phyloP scores from a whole-genome alignment of 2,329 filamentous ascomycete genomes.

The Exserohilum turcica region DNA sequence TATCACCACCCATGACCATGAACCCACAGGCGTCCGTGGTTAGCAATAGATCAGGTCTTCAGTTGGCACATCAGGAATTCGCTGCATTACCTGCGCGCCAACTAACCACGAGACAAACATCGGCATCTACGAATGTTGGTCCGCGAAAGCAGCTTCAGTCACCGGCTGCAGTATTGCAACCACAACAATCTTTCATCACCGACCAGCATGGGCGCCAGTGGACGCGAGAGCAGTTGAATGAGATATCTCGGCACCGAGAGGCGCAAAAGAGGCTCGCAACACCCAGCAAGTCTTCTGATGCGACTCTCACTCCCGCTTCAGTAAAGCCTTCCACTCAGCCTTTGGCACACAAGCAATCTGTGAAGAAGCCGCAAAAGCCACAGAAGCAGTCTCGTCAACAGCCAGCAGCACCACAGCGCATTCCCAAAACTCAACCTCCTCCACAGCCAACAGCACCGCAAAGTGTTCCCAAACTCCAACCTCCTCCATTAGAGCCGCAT shows the following conservation, averaged over 20 bases:
- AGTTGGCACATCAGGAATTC: background rate
- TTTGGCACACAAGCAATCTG: background rate
- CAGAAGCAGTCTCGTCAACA: background rate
- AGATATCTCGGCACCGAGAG: background rate
- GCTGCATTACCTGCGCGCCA: too few species aligned
- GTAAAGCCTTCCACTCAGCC: background rate
- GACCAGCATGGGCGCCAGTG: background rate
- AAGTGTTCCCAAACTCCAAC: background rate
- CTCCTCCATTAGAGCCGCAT: too few species aligned
- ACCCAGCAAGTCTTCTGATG: background rate
- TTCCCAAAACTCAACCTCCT: background rate
- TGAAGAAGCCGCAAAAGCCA: background rate
- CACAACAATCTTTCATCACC: background rate
- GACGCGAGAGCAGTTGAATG: background rate
- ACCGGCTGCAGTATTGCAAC: background rate
- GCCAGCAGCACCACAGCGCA: background rate
- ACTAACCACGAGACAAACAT: too few species aligned
- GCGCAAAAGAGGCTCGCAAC: background rate
- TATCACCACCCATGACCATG: background rate
- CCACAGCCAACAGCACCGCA: background rate
- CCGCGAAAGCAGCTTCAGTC: too few species aligned
- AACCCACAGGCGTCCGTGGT: background rate
- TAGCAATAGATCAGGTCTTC: background rate
- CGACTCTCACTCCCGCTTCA: background rate
- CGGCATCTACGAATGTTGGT: background rate